Percentiles rank a stretch among this genome's conserved stretches.
phyloP scores from a whole-genome alignment of 1,284 basidiomycete genomes.

The Serendipita sp. region DNA sequence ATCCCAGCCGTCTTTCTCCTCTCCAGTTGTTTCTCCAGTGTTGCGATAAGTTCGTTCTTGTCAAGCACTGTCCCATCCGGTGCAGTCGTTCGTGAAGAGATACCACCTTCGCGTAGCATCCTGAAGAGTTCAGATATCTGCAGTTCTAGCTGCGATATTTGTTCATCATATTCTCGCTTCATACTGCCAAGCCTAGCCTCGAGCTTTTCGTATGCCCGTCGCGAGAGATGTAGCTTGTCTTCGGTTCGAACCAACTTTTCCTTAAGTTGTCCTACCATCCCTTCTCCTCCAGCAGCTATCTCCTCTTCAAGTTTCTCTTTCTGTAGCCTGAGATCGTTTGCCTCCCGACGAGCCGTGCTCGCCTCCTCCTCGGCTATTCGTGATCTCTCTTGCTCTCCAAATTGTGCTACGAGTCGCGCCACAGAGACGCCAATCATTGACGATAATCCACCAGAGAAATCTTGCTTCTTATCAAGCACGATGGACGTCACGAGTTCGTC shows the following conservation, averaged over 20 bases:
- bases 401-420: slow-evolving; percentile 74
- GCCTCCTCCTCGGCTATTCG: slow-evolving; percentile 72
- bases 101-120: slow-evolving; percentile 70
- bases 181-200: slow-evolving; percentile 72
- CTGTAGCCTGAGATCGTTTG: slow-evolving; percentile 51
- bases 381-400: slow-evolving; percentile 82
- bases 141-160: slow-evolving; percentile 75
- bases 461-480: slow-evolving; percentile 81
- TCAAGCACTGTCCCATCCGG: slow-evolving; percentile 39
- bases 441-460: slow-evolving; percentile 57
- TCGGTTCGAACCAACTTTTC: slow-evolving; percentile 59
- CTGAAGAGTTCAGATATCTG: slow-evolving; percentile 90
- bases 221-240: slow-evolving; percentile 63
- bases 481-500: slow-evolving; percentile 88
- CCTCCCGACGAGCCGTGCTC: slow-evolving; percentile 48
- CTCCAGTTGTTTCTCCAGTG: slow-evolving; percentile 71
- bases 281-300: slow-evolving; percentile 65
- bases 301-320: slow-evolving; percentile 70
- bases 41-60: slow-evolving; percentile 66
- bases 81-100: slow-evolving; percentile 12
- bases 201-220: slow-evolving; percentile 62
- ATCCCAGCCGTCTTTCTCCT: slow-evolving; percentile 75
- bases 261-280: slow-evolving; percentile 74
- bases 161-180: slow-evolving; percentile 72
- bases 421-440: slow-evolving; percentile 82